phyloP scores from a whole-genome alignment of 495 filamentous ascomycete species.

The Peziza echinospora region DNA sequence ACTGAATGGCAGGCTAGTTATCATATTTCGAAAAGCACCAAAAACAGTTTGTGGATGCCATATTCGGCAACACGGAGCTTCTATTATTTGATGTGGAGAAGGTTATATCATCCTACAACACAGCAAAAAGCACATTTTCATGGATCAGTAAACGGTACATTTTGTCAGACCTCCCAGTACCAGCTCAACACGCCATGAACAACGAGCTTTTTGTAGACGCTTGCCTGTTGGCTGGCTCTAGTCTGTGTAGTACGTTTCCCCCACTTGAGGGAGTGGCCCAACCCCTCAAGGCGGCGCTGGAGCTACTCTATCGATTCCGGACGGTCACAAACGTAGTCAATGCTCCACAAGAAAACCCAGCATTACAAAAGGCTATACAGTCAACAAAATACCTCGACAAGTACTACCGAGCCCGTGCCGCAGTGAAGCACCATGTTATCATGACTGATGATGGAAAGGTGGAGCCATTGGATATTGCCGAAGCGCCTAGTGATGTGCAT shows the following conservation, averaged over 20 bases:
- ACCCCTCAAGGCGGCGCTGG: conserved; percentile 1
- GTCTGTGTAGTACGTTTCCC: conserved; percentile 57
- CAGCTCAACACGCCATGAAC: too few species aligned
- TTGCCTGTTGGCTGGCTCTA: conserved; percentile 62
- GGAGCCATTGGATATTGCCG: conserved; percentile 43
- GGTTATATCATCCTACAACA: conserved; percentile 58
- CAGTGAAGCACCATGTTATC: conserved; percentile 67
- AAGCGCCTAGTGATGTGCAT: conserved; percentile 58
- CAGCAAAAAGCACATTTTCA: conserved; percentile 38
- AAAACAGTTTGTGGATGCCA: conserved; percentile 48
- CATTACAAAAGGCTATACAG: conserved; percentile 28
- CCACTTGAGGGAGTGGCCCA: conserved; percentile 34
- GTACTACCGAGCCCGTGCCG: conserved; percentile 63
- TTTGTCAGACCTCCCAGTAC: conserved; percentile 45
- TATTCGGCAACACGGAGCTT: conserved; percentile 71
- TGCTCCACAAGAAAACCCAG: conserved; percentile 30
- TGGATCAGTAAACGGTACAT: conserved; percentile 52
- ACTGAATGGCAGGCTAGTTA: conserved; percentile 31
- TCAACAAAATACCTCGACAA: conserved; percentile 60
- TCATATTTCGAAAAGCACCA: conserved; percentile 37
- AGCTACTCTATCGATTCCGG: conserved; percentile 18
- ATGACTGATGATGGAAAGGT: conserved; percentile 55
- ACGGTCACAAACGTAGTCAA: conserved; percentile 41
- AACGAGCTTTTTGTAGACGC: conserved; percentile 62
- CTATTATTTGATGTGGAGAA: conserved; percentile 73